A percentile compares a stretch with the other conserved stretches of the same genome.
phyloP scores from a whole-genome alignment of 495 filamentous ascomycete genomes.

The Zalerion maritima region DNA sequence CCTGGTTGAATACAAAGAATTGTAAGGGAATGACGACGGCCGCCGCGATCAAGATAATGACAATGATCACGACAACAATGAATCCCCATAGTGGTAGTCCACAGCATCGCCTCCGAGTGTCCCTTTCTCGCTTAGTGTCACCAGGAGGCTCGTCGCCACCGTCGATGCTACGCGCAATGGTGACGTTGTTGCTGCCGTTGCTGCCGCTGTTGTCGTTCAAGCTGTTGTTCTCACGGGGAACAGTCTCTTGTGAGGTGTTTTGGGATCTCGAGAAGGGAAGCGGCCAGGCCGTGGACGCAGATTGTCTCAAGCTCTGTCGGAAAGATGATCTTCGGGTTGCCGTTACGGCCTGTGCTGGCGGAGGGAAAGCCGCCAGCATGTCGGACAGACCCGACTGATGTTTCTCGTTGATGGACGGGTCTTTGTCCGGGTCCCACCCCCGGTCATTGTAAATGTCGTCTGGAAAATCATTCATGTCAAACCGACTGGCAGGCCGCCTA shows the following conservation, averaged over 20 bases:
- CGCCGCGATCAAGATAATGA: slow-evolving; percentile 65
- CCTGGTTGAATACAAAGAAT: slow-evolving; percentile 54
- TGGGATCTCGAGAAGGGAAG: slow-evolving; percentile 11
- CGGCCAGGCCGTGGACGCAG: too few relatives aligned
- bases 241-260: too few relatives aligned
- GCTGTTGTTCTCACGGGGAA: too few relatives aligned
- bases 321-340: too few relatives aligned
- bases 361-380: slow-evolving; percentile 84
- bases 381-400: slow-evolving; percentile 58
- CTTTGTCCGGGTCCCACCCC: slow-evolving; percentile 22
- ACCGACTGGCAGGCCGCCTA: slow-evolving; percentile 56
- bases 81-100: slow-evolving; percentile 76
- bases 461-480: slow-evolving; percentile 35
- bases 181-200: too few relatives aligned
- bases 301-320: slow-evolving; percentile 31
- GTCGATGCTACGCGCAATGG: too few relatives aligned
- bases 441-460: slow-evolving; percentile 15
- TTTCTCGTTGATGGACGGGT: slow-evolving; percentile 24
- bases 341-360: slow-evolving; percentile 53
- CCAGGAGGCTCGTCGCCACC: not conserved
- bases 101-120: slow-evolving; percentile 35
- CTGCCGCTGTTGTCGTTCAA: too few relatives aligned
- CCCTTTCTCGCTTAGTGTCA: not conserved
- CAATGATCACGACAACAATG: slow-evolving; percentile 48
- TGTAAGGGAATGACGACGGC: slow-evolving; percentile 80